phyloP scores from a whole-genome alignment of 306 rosid species.

The Styphnolobium japonicum region DNA sequence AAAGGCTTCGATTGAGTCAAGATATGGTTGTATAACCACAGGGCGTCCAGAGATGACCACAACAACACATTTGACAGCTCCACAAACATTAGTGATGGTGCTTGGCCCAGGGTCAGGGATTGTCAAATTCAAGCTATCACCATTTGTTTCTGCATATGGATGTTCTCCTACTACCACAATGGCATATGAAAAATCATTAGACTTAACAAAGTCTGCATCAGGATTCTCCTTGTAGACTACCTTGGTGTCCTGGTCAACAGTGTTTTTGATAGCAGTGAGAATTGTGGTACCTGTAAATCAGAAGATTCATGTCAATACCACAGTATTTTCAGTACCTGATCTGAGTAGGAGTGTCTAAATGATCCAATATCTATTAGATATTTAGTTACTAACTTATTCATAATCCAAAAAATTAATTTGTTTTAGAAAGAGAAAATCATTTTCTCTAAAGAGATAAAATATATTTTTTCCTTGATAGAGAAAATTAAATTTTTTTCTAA shows the following conservation, averaged over 20 bases:
- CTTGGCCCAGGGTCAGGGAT: constrained; percentile 11
- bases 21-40: constrained; percentile 31
- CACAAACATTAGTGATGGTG: constrained; percentile 32
- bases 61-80: constrained; percentile 26
- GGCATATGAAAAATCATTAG: constrained; percentile 20
- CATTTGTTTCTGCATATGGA: constrained; percentile 34
- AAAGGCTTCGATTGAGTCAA: constrained; percentile 10
- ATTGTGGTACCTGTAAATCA: constrained; percentile 34
- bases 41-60: constrained; percentile 37
- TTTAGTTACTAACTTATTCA: too few species aligned
- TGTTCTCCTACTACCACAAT: constrained; percentile 41
- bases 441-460: too few species aligned
- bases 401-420: too few species aligned
- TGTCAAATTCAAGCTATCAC: constrained; percentile 35
- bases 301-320: background rate
- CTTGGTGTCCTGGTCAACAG: constrained; percentile 18
- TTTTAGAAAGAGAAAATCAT: too few species aligned
- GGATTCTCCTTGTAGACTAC: constrained; percentile 34
- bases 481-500: too few species aligned
- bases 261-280: constrained; percentile 25
- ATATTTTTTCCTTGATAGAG: too few species aligned
- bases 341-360: too few species aligned
- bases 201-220: background rate
- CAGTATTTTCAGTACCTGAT: background rate
- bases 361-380: too few species aligned